Percentiles rank a stretch among this genome's conserved stretches.
phyloP scores from a whole-genome alignment of 2,329 filamentous ascomycete genomes.

The Parasarocladium wereldwijsianum region DNA sequence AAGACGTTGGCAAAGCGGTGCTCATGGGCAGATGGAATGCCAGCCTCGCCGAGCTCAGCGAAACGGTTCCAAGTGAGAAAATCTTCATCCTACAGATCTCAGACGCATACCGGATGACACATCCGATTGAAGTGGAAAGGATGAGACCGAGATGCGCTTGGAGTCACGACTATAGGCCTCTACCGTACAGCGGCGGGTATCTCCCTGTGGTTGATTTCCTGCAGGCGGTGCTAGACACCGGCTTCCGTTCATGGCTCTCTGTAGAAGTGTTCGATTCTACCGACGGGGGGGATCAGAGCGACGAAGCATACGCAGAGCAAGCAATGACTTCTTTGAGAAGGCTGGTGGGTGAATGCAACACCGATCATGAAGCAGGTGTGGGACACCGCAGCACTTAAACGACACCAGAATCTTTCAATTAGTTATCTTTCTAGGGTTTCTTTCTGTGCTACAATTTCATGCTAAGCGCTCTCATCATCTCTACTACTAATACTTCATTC shows the following conservation, averaged over 20 bases:
- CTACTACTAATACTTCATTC: conserved; percentile 2
- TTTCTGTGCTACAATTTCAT: not conserved
- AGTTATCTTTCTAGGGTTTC: not conserved
- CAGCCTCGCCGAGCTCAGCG: conserved; percentile 40
- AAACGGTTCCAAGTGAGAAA: conserved; percentile 48
- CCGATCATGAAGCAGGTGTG: no score
- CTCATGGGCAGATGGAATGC: conserved; percentile 33
- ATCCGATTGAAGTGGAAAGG: conserved; percentile 32
- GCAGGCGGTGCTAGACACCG: conserved; percentile 50
- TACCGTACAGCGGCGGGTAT: conserved; percentile 58
- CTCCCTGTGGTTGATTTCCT: conserved; percentile 52
- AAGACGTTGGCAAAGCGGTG: conserved; percentile 24
- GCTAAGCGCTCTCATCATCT: not conserved
- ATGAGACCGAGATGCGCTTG: conserved; percentile 48
- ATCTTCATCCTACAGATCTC: conserved; percentile 64
- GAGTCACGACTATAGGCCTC: conserved; percentile 56
- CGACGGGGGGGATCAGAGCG: conserved; percentile 32
- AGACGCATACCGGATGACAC: conserved; percentile 52
- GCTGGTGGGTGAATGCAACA: not conserved
- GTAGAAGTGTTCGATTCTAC: conserved; percentile 52
- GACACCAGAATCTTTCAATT: not conserved
- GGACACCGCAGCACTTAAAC: not conserved
- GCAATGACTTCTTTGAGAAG: conserved; percentile 30
- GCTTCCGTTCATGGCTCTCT: conserved; percentile 46
- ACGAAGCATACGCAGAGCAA: conserved; percentile 29